Evolutionary conservation across 768 basidiomycete species (phyloP).

Genomic region (Boletales sp.): DNA sequence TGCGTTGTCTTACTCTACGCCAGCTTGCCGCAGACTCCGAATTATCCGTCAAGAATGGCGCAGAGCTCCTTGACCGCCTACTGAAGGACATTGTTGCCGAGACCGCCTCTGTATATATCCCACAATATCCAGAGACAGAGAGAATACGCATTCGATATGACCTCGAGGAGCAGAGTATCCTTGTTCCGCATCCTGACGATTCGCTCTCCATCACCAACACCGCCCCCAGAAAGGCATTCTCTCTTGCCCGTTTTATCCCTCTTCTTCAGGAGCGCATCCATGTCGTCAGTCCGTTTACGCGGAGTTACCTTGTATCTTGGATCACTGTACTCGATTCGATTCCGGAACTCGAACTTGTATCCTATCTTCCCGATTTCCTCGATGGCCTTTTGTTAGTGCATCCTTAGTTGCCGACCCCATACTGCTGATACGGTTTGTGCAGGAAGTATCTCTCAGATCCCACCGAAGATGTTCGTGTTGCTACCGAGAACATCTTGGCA

Average conservation of each 20-base stretch:
- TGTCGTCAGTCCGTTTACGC: slow-evolving; percentile 92
- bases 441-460: slow-evolving; percentile 97
- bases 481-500: slow-evolving; percentile 84
- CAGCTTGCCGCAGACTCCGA: slow-evolving; percentile 97
- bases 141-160: slow-evolving; percentile 49
- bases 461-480: slow-evolving; percentile 86
- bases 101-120: slow-evolving; percentile 91
- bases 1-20: slow-evolving; percentile 5
- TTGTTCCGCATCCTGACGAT: slow-evolving; percentile 63
- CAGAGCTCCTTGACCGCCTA: slow-evolving; percentile 93
- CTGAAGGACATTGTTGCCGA: slow-evolving; percentile 98
- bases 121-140: slow-evolving; percentile 80
- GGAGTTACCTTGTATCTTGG: slow-evolving; percentile 97
- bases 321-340: slow-evolving; percentile 93
- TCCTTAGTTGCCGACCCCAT: slow-evolving; percentile 1
- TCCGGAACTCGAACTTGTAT: slow-evolving; percentile 92
- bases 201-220: slow-evolving; percentile 19
- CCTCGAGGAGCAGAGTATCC: slow-evolving; percentile 47
- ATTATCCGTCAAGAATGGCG: slow-evolving; percentile 95
- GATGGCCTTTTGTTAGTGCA: slow-evolving; percentile 82
- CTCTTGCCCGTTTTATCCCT: slow-evolving; percentile 91
- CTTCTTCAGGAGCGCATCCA: slow-evolving; percentile 90
- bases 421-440: slow-evolving; percentile 5
- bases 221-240: slow-evolving; percentile 76
- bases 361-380: slow-evolving; percentile 91